These are phyloP conservation scores for Verbena officinalis DNA, from an alignment of 257 asterid species.

Conservation along the genomic window DNA sequence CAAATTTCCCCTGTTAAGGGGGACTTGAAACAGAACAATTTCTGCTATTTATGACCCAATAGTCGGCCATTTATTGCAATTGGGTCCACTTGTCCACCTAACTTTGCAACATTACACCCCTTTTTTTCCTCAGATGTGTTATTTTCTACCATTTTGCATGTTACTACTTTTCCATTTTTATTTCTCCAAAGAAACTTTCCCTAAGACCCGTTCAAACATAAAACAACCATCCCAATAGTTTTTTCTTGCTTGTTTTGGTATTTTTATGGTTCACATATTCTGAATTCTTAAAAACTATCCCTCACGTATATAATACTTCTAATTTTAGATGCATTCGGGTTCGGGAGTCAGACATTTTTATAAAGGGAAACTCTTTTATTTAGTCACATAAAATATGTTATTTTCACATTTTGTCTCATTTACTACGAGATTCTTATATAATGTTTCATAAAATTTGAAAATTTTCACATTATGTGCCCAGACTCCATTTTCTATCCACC, in stretches of 20 bases:
- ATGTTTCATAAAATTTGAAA: no score
- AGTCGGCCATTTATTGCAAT: conserved; percentile 46
- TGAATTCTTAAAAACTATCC: background rate
- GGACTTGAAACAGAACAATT: conserved; percentile 13
- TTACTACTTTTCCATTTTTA: conserved; percentile 27
- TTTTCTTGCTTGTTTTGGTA: conserved; percentile 10
- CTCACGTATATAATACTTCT: no score
- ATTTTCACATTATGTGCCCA: no score
- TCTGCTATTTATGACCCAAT: background rate
- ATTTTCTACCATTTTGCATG: background rate
- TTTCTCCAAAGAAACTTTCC: conserved; percentile 13
- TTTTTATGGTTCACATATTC: background rate
- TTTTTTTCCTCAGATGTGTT: conserved; percentile 31
- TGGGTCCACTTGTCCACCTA: conserved; percentile 55
- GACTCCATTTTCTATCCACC: no score
- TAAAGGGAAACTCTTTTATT: no score
- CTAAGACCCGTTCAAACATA: conserved; percentile 41
- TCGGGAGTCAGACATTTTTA: no score
- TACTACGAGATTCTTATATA: no score
- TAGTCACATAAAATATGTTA: no score
- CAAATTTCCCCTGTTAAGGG: background rate
- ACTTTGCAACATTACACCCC: conserved; percentile 44
- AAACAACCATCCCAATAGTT: background rate
- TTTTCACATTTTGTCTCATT: no score
- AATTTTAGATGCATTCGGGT: no score